These are phyloP conservation scores for Penicillium paradoxum DNA, from an alignment of 495 filamentous ascomycete species.

Conservation along the genomic window DNA sequence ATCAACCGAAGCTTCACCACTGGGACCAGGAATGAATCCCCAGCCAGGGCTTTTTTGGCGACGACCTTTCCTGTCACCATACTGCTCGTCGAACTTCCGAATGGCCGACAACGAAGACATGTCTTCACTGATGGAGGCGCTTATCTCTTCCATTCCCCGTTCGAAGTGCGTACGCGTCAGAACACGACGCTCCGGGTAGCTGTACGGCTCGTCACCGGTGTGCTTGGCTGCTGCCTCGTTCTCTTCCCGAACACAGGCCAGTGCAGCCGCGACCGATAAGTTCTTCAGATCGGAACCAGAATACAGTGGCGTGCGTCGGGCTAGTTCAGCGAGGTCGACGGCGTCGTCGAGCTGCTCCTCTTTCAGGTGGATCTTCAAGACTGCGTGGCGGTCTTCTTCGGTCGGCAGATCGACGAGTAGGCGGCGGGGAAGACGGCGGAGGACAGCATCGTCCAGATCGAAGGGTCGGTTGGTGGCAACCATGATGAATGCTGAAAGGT, in stretches of 20 bases:
- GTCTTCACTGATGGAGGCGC: conserved; percentile 89
- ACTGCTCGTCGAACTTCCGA: conserved; percentile 93
- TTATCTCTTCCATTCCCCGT: conserved; percentile 82
- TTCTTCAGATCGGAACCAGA: conserved; percentile 98
- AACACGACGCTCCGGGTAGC: conserved; percentile 62
- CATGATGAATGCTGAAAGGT: conserved; percentile 91
- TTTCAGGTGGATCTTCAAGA: conserved; percentile 79
- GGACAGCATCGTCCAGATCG: conserved; percentile 90
- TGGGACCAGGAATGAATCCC: conserved; percentile 35
- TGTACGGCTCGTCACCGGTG: conserved; percentile 44
- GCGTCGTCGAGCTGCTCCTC: conserved; percentile 64
- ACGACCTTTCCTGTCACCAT: conserved; percentile 77
- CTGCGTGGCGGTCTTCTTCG: conserved; percentile 68
- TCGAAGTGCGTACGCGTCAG: conserved; percentile 69
- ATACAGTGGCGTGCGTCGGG: conserved; percentile 79
- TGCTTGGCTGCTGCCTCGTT: conserved; percentile 57
- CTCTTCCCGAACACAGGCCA: conserved; percentile 83
- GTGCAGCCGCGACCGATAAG: conserved; percentile 80
- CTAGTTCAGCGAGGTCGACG: conserved; percentile 66
- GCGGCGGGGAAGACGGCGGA: conserved; percentile 73
- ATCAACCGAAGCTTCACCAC: conserved; percentile 24
- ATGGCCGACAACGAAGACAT: conserved; percentile 85
- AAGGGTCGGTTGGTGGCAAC: conserved; percentile 96
- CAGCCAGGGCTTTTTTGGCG: conserved; percentile 53
- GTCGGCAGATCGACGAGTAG: conserved; percentile 85